phyloP scores from a whole-genome alignment of 108 stramenopile genomes.

The Poteriospumella lacustris region DNA sequence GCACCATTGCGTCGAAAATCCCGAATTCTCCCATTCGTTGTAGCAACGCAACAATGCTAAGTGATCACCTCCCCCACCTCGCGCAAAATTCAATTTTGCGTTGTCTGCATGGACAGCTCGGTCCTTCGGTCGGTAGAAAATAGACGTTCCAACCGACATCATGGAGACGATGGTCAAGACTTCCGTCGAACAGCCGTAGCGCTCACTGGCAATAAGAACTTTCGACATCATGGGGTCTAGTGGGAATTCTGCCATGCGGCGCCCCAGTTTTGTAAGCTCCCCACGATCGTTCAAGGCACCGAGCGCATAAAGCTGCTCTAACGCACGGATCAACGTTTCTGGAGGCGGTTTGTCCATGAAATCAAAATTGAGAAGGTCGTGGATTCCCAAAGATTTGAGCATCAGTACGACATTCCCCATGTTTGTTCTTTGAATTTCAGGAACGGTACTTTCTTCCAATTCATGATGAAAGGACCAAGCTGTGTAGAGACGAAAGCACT shows the following conservation, averaged over 20 bases:
- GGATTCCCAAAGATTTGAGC: constrained; percentile 95
- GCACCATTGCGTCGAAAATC: constrained; percentile 92
- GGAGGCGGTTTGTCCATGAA: constrained; percentile 92
- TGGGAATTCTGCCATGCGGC: constrained; percentile 98
- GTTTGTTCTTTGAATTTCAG: constrained; percentile 96
- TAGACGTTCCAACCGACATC: constrained; percentile 82
- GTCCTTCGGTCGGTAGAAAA: constrained; percentile 95
- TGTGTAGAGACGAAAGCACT: constrained; percentile 98
- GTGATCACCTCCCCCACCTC: constrained; percentile 95
- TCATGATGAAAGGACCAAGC: constrained; percentile 95
- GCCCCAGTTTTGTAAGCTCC: constrained; percentile 94
- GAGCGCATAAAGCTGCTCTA: constrained; percentile 95
- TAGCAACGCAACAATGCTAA: constrained; percentile 80
- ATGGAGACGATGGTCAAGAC: constrained; percentile 86
- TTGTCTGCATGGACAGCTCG: constrained; percentile 94
- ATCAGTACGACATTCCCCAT: constrained; percentile 96
- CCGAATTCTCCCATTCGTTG: constrained; percentile 83
- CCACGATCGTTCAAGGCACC: constrained; percentile 97
- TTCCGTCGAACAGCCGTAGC: constrained; percentile 83
- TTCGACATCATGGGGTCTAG: constrained; percentile 96
- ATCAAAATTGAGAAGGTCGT: constrained; percentile 94
- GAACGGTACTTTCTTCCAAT: constrained; percentile 90
- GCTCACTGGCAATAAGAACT: constrained; percentile 83
- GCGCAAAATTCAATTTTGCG: constrained; percentile 88
- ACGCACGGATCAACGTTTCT: constrained; percentile 85